Evolutionary conservation across 2,329 filamentous ascomycete genomes (phyloP).

Genomic region (Beauveria pseudobassiana): DNA sequence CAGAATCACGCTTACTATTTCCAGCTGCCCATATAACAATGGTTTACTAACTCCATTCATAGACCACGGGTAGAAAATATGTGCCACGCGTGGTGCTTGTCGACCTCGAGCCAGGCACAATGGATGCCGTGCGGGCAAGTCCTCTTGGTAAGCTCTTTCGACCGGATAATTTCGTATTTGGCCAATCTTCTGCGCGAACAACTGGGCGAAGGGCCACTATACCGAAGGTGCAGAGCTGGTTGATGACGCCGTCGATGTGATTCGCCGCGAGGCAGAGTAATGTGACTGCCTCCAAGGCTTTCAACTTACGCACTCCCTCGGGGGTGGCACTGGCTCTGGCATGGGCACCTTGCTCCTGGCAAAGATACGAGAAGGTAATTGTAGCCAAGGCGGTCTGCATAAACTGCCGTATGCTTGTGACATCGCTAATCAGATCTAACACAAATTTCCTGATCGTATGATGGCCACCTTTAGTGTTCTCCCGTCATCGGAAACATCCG

Average conservation of each 20-base stretch:
- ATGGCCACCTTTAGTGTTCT: constrained; percentile 99
- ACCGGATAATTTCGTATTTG: constrained; percentile 99
- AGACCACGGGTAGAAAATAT: constrained; percentile 87
- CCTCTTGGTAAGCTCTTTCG: constrained; percentile 99
- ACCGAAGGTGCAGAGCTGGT: constrained; percentile 97
- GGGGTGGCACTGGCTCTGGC: constrained; percentile 99
- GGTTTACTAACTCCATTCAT: no score
- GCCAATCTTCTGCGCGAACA: constrained; percentile 99
- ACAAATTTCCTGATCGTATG: constrained; percentile 95
- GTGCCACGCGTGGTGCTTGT: constrained; percentile 98
- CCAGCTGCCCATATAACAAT: no score
- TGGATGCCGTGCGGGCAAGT: constrained; percentile 97
- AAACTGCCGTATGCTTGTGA: no score
- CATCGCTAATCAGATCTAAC: no score
- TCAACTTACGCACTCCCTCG: constrained; percentile 99
- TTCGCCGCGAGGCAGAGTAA: constrained; percentile 96
- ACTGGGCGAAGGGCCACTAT: constrained; percentile 99
- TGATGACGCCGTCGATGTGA: no score
- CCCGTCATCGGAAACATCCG: constrained; percentile 97
- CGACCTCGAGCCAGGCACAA: constrained; percentile 98
- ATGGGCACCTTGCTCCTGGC: constrained; percentile 99
- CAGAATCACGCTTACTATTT: background rate
- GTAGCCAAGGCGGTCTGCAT: no score
- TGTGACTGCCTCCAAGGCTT: constrained; percentile 99
- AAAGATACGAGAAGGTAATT: constrained; percentile 82